Evolutionary conservation across 2,329 filamentous ascomycete genomes (phyloP).

Genomic region (Gliomastix tumulicola): DNA sequence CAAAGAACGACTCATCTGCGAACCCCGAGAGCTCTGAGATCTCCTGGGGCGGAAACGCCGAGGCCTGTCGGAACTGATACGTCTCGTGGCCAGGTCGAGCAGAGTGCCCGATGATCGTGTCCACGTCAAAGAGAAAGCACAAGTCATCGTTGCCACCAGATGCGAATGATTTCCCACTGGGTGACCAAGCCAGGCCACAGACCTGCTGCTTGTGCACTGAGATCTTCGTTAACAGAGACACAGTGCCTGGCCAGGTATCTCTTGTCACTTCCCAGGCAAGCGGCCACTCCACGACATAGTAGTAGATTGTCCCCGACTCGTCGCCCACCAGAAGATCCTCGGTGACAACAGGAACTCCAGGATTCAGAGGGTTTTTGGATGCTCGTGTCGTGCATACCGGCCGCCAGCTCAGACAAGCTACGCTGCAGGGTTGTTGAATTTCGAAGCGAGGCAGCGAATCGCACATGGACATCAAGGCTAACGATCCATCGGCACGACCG

Average conservation of each 20-base stretch:
- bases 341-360: constrained; percentile 48
- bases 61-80: no score
- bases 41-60: background rate
- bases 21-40: background rate
- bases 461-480: constrained; percentile 72
- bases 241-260: constrained; percentile 68
- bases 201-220: constrained; percentile 81
- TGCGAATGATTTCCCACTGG: constrained; percentile 68
- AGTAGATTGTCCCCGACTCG: constrained; percentile 74
- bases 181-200: constrained; percentile 86
- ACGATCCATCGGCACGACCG: constrained; percentile 68
- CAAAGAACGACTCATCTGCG: background rate
- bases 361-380: constrained; percentile 41
- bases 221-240: constrained; percentile 72
- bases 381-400: constrained; percentile 49
- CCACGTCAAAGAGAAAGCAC: constrained; percentile 72
- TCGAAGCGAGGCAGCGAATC: constrained; percentile 69
- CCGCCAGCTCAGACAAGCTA: constrained; percentile 79
- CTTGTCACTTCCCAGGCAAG: constrained; percentile 52
- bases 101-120: constrained; percentile 42
- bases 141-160: constrained; percentile 90
- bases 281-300: constrained; percentile 87
- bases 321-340: constrained; percentile 88
- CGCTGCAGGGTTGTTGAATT: constrained; percentile 60
- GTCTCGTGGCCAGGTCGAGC: no score